These are phyloP conservation scores for Alternaria angustiovoidea DNA, from an alignment of 2,329 filamentous ascomycete species.

Conservation along the genomic window DNA sequence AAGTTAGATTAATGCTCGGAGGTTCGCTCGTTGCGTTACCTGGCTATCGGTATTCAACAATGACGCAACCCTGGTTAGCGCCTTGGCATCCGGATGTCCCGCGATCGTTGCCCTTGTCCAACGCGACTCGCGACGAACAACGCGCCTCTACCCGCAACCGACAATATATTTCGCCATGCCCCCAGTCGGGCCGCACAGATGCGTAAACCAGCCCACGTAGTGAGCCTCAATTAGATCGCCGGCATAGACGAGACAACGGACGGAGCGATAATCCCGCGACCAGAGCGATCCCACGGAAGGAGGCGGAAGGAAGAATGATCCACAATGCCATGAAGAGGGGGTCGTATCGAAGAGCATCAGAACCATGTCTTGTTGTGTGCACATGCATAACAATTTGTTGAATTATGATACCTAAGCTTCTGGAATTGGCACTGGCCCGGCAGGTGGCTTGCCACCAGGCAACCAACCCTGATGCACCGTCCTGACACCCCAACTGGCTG, in stretches of 20 bases:
- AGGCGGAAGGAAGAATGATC: background rate
- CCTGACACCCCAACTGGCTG: slow-evolving; percentile 3
- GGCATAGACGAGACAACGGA: background rate
- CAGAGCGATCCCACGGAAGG: background rate
- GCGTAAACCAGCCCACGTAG: background rate
- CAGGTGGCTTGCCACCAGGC: background rate
- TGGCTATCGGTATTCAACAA: background rate
- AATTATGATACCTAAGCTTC: background rate
- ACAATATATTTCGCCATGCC: background rate
- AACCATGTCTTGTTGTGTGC: background rate
- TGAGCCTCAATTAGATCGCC: background rate
- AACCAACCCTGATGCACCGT: slow-evolving; percentile 5
- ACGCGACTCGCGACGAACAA: background rate
- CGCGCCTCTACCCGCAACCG: background rate
- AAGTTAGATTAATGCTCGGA: background rate
- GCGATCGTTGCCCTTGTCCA: background rate
- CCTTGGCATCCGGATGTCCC: background rate
- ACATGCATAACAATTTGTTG: background rate
- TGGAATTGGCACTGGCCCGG: slow-evolving; percentile 7
- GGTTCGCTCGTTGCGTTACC: background rate
- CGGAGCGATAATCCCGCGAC: background rate
- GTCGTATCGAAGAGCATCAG: background rate
- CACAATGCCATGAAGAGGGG: background rate
- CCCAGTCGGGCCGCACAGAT: background rate
- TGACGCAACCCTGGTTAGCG: background rate